These are phyloP conservation scores for Phytophthora vignae DNA, from an alignment of 352 stramenopile genomes.

Conservation along the genomic window DNA sequence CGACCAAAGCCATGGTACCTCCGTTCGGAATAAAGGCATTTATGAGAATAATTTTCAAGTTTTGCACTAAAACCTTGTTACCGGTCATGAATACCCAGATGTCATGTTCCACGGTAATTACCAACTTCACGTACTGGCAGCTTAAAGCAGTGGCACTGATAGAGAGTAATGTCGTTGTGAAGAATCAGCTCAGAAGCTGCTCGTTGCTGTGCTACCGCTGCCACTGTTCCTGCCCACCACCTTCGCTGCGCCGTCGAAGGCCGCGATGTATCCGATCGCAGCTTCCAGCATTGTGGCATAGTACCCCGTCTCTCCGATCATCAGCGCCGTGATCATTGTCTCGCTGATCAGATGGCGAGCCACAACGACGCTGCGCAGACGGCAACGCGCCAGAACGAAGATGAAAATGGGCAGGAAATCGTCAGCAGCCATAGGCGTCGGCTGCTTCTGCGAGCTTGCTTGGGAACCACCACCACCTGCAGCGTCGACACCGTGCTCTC, in stretches of 20 bases:
- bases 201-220: slow-evolving; percentile 28
- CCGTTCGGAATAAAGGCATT: too few relatives aligned
- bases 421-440: slow-evolving; percentile 65
- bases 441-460: slow-evolving; percentile 12
- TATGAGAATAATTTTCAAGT: too few relatives aligned
- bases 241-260: slow-evolving; percentile 36
- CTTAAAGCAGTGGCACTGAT: too few relatives aligned
- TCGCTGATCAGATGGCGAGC: slow-evolving; percentile 76
- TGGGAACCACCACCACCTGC: neutral
- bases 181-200: slow-evolving; percentile 24
- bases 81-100: too few relatives aligned
- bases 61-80: too few relatives aligned
- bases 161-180: neutral
- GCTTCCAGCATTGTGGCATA: slow-evolving; percentile 86
- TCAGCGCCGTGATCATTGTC: slow-evolving; percentile 76
- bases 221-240: slow-evolving; percentile 16
- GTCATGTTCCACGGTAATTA: too few relatives aligned
- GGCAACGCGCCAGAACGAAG: slow-evolving; percentile 61
- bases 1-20: too few relatives aligned
- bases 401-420: slow-evolving; percentile 89
- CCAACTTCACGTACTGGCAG: too few relatives aligned
- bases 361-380: slow-evolving; percentile 66
- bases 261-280: slow-evolving; percentile 72
- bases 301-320: slow-evolving; percentile 85
- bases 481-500: slow-evolving; percentile 46